Percentiles rank a stretch among this genome's conserved stretches.
These are phyloP conservation scores for Eremochloa ophiuroides DNA, from an alignment of 176 grass and related monocot genomes.

Conservation along the genomic window DNA sequence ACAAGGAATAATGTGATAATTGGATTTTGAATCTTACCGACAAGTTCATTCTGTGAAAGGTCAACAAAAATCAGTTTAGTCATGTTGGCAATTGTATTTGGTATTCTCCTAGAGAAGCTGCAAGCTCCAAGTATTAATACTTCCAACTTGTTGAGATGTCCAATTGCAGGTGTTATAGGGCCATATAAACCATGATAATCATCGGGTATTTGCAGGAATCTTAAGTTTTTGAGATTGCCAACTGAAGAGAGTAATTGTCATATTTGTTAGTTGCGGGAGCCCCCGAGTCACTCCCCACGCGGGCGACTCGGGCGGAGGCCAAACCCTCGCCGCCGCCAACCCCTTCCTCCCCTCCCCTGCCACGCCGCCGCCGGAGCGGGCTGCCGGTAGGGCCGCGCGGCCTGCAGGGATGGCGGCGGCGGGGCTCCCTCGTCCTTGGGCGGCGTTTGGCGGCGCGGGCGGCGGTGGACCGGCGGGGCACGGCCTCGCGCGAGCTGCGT, in stretches of 20 bases:
- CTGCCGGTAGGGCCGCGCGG: too few species aligned
- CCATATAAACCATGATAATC: background rate
- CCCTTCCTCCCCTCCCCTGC: too few species aligned
- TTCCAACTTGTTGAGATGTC: background rate
- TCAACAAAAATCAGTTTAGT: slow-evolving; percentile 26
- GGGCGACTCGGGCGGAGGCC: too few species aligned
- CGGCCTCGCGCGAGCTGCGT: too few species aligned
- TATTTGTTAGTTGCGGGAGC: too few species aligned
- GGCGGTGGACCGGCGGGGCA: too few species aligned
- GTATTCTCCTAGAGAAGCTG: slow-evolving; percentile 14
- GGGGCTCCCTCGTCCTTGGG: too few species aligned
- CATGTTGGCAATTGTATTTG: slow-evolving; percentile 7
- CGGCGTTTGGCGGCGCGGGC: too few species aligned
- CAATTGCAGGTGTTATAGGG: background rate
- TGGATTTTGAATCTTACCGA: background rate
- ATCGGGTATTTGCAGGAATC: background rate
- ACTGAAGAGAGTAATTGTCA: background rate
- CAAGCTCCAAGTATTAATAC: background rate
- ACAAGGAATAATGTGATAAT: background rate
- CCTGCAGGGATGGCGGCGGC: too few species aligned
- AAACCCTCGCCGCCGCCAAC: too few species aligned
- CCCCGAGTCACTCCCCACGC: too few species aligned
- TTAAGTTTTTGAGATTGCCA: slow-evolving; percentile 1
- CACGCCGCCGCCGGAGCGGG: too few species aligned
- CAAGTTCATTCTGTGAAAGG: slow-evolving; percentile 20